phyloP scores from a whole-genome alignment of 768 basidiomycete genomes.

The Hericium alpestre region DNA sequence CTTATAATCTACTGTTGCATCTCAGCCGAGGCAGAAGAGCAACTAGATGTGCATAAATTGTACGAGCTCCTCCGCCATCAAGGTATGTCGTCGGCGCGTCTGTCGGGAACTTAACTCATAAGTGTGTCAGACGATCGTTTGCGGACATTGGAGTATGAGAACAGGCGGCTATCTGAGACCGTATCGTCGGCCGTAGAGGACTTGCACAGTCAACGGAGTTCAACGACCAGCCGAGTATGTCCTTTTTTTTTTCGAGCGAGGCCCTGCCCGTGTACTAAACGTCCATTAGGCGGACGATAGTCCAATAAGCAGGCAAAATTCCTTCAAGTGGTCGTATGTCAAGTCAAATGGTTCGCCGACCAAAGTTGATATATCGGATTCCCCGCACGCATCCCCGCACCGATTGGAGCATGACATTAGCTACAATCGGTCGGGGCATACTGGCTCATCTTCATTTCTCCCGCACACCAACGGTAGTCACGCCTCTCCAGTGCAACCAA shows the following conservation, averaged over 20 bases:
- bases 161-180: constrained; percentile 52
- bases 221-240: constrained; percentile 4
- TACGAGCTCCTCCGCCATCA: constrained; percentile 63
- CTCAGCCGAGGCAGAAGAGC: constrained; percentile 51
- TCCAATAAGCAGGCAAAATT: constrained; percentile 59
- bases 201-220: constrained; percentile 30
- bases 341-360: constrained; percentile 76
- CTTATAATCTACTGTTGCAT: background rate
- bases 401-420: constrained; percentile 60
- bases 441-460: background rate
- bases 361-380: constrained; percentile 57
- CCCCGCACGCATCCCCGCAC: constrained; percentile 72
- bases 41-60: constrained; percentile 51
- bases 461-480: constrained; percentile 1
- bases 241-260: constrained; percentile 17
- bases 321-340: constrained; percentile 84
- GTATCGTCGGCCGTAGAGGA: constrained; percentile 62
- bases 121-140: constrained; percentile 53
- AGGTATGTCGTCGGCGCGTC: constrained; percentile 32
- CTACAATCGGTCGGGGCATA: constrained; percentile 4
- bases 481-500: constrained; percentile 1
- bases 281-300: constrained; percentile 24
- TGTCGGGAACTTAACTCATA: constrained; percentile 1
- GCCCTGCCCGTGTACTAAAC: constrained; percentile 14
- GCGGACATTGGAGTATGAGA: constrained; percentile 65